Evolutionary conservation across 306 rosid genomes (phyloP), one percentile per base, ranked within the genome.

Genomic region (Erythrophleum fordii): DNA sequence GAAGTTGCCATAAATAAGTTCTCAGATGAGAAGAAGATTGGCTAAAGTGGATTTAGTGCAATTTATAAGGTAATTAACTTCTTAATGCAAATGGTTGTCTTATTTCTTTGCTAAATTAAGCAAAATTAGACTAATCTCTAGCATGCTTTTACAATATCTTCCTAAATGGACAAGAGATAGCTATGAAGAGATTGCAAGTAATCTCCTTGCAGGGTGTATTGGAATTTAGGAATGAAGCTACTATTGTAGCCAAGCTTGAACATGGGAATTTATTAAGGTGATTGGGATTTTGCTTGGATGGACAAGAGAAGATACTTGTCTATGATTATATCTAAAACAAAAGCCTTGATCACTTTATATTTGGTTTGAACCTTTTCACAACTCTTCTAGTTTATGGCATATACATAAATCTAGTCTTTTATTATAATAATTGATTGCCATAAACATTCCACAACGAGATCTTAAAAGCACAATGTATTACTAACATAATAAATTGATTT

Each of bases 251-350:
- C 17, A 84, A 85, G 74, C 96, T 89, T 48, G 83, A 87, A 51
- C 93, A 91, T 61, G 77, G 89, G 68, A 89, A 86, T 79, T 71
- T 91, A 26, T 90, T 46, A 1, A 87, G 89, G 72, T 80, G 89
- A 5, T 80, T 89, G 37, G 92, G 96, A 75, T 89, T 85, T 71
- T 87, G 92, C 82, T 81, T 87, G 81, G 88, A 89, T 25, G 82
- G 87, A 34, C 73, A 74, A 56, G 93, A 91, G 69, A 89, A 87
- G 80, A 52, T 91, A 17, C 91, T 91, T 23, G 62, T 91, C 34
- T 89, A 91, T 78, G 93, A 89, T 75, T 84, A 52, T 68, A 74
- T 90, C 26, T 82, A 81, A 76, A 90, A 87, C 83, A 87, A 83
- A 65, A 89, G 93, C 72, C 85, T 89, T 2, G 88, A 89, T 65